These are phyloP conservation scores for Lentinula lateritia DNA, from an alignment of 768 basidiomycete species.

Conservation along the genomic window DNA sequence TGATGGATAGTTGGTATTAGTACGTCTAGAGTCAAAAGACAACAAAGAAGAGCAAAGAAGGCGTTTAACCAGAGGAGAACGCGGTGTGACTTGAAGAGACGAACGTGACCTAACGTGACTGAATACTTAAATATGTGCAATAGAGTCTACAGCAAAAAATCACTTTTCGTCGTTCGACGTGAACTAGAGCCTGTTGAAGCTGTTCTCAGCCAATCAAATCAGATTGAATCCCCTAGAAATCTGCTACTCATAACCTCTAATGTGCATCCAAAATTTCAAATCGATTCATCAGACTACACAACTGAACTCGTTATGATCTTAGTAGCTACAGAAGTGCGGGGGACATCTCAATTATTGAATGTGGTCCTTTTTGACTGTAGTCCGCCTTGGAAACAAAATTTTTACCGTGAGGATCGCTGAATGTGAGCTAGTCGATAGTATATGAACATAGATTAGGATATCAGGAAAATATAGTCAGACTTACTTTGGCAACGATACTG, in stretches of 20 bases:
- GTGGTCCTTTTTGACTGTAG: slow-evolving; percentile 68
- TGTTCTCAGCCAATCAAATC: no score
- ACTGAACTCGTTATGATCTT: background rate
- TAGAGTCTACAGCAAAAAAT: no score
- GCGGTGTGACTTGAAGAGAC: background rate
- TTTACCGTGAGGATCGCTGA: slow-evolving; percentile 60
- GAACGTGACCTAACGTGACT: background rate
- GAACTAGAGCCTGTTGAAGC: no score
- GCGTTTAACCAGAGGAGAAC: background rate
- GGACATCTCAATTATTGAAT: slow-evolving; percentile 71
- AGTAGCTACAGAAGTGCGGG: slow-evolving; percentile 54
- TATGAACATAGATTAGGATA: background rate
- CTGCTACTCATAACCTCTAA: no score
- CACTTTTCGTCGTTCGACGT: no score
- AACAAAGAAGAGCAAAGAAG: background rate
- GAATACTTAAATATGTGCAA: no score
- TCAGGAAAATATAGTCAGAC: slow-evolving; percentile 5
- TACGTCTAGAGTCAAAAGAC: no score
- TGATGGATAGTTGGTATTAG: background rate
- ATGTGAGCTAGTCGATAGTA: slow-evolving; percentile 50
- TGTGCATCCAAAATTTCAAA: background rate
- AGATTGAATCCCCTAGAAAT: no score
- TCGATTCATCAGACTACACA: background rate
- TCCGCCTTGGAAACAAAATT: slow-evolving; percentile 79
- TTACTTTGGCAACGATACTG: slow-evolving; percentile 81